These are phyloP conservation scores for Thinopyrum elongatum DNA, from an alignment of 176 grass and related monocot species.

Conservation along the genomic window DNA sequence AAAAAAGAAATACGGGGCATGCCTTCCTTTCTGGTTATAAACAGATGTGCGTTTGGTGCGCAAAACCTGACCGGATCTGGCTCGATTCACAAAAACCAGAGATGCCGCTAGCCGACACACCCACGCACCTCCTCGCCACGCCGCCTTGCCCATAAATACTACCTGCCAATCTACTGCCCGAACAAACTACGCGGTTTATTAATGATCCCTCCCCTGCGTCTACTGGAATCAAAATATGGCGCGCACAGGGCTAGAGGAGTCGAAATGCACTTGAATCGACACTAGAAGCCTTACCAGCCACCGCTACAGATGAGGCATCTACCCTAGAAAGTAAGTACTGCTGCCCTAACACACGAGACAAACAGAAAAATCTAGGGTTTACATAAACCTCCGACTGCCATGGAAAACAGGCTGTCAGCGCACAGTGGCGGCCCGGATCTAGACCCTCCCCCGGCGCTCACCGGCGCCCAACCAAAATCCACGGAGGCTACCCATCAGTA, in stretches of 20 bases:
- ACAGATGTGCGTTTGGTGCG: not conserved
- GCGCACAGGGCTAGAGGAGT: not conserved
- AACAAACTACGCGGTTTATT: not conserved
- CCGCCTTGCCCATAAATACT: not conserved
- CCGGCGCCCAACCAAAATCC: not conserved
- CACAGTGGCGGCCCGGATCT: not conserved
- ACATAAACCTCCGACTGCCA: not conserved
- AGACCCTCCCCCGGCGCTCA: not conserved
- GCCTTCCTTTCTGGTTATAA: not conserved
- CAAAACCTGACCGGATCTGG: not conserved
- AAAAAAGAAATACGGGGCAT: not conserved
- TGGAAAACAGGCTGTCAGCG: not conserved
- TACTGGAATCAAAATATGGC: not conserved
- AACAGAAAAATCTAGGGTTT: not conserved
- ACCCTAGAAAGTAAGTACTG: not conserved
- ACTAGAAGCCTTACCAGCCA: not conserved
- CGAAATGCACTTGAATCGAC: not conserved
- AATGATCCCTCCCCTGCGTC: not conserved
- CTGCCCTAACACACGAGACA: not conserved
- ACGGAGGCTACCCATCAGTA: not conserved
- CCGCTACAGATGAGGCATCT: not conserved
- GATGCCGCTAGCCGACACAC: not conserved
- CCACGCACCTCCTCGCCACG: not conserved
- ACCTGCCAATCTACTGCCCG: not conserved
- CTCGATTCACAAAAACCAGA: not conserved